phyloP scores from a whole-genome alignment of 2,329 filamentous ascomycete species.

The Pestalotiopsis sp. region DNA sequence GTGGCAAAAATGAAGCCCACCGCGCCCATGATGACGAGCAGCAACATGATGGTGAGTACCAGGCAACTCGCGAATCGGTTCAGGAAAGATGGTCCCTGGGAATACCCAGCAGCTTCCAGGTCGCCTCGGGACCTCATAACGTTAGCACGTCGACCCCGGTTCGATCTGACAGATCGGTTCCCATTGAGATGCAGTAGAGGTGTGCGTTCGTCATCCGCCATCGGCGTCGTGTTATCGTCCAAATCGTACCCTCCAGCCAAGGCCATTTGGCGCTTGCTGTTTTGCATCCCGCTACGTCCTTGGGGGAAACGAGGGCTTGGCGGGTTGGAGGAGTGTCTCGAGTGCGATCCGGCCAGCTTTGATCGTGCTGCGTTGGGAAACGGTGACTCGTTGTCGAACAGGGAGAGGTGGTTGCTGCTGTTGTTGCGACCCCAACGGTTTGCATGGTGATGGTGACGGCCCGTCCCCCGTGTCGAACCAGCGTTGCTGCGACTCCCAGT shows the following conservation, averaged over 20 bases:
- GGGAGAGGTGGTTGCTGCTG: conserved; percentile 68
- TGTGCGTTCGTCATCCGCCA: conserved; percentile 85
- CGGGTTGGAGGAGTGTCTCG: conserved; percentile 67
- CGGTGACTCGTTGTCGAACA: conserved; percentile 78
- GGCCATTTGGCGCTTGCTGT: conserved; percentile 58
- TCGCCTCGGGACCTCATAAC: conserved; percentile 56
- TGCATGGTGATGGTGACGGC: conserved; percentile 74
- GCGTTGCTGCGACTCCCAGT: conserved; percentile 58
- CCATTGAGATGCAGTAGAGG: conserved; percentile 64
- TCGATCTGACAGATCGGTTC: conserved; percentile 55
- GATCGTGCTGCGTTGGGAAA: conserved; percentile 69
- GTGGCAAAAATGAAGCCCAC: conserved; percentile 90
- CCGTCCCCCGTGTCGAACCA: conserved; percentile 66
- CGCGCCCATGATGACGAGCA: conserved; percentile 81
- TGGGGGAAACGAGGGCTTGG: conserved; percentile 64
- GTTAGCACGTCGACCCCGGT: conserved; percentile 53
- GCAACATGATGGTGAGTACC: conserved; percentile 78
- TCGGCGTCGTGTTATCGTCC: conserved; percentile 73
- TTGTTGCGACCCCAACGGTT: conserved; percentile 75
- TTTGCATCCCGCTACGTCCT: conserved; percentile 26
- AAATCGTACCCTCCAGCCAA: conserved; percentile 73
- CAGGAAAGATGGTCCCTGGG: conserved; percentile 64
- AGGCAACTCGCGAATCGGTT: conserved; percentile 83
- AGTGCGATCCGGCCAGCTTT: conserved; percentile 61
- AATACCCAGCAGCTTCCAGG: conserved; percentile 73